Conservation (phyloP, 2,329 filamentous ascomycete species). For the Clarireedia monteithiana region DNA sequence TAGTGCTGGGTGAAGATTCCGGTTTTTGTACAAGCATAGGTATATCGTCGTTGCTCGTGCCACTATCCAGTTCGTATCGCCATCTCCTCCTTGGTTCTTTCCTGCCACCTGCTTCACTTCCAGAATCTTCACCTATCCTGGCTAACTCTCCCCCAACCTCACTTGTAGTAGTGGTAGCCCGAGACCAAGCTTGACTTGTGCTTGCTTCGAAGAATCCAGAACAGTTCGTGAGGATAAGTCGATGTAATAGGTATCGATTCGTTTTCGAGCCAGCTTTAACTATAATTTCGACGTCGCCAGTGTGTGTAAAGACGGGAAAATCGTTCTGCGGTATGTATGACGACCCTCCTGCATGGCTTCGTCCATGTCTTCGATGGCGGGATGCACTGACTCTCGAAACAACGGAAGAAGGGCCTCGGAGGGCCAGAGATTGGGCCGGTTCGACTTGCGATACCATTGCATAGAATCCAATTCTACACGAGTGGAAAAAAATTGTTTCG, state of each 20-base stretch:
- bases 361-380: slow-evolving; percentile 60
- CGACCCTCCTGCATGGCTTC: slow-evolving; percentile 59
- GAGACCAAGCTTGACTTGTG: slow-evolving; percentile 71
- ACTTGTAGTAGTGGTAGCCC: slow-evolving; percentile 14
- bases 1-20: slow-evolving; percentile 20
- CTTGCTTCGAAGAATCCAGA: slow-evolving; percentile 91
- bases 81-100: slow-evolving; percentile 47
- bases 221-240: slow-evolving; percentile 78
- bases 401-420: slow-evolving; percentile 54
- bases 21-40: slow-evolving; percentile 85
- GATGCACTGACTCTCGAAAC: slow-evolving; percentile 37
- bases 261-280: slow-evolving; percentile 64
- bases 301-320: slow-evolving; percentile 84
- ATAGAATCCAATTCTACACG: background rate
- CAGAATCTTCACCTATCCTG: slow-evolving; percentile 40
- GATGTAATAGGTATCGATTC: slow-evolving; percentile 80
- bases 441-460: slow-evolving; percentile 52
- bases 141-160: slow-evolving; percentile 39
- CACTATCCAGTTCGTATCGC: slow-evolving; percentile 82
- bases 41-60: slow-evolving; percentile 63
- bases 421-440: slow-evolving; percentile 42
- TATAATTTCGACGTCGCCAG: slow-evolving; percentile 87
- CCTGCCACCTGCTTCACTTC: slow-evolving; percentile 30
- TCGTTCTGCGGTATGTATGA: slow-evolving; percentile 73
- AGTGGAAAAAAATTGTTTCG: background rate